These are phyloP conservation scores for Penicillium sp. DNA, from an alignment of 2,329 filamentous ascomycete genomes.

Conservation along the genomic window DNA sequence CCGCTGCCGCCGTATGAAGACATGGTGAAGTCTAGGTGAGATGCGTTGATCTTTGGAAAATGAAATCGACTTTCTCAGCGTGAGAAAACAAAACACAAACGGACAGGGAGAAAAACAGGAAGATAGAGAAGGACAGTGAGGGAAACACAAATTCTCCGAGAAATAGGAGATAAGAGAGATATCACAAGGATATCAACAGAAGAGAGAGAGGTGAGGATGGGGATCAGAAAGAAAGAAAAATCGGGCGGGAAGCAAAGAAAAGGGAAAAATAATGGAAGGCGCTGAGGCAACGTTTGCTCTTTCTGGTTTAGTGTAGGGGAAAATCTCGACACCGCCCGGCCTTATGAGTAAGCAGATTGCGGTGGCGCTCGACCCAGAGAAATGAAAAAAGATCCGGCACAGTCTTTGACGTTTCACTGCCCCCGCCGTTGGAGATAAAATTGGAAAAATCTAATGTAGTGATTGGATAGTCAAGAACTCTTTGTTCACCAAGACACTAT, in stretches of 20 bases:
- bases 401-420: neutral
- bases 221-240: conserved; percentile 29
- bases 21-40: conserved; percentile 56
- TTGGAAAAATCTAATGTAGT: neutral
- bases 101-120: conserved; percentile 23
- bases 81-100: conserved; percentile 14
- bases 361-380: conserved; percentile 2
- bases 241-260: conserved; percentile 37
- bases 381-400: neutral
- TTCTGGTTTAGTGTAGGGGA: conserved; percentile 32
- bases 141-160: conserved; percentile 23
- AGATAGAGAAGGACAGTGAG: conserved; percentile 26
- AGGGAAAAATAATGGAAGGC: conserved; percentile 31
- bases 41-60: conserved; percentile 16
- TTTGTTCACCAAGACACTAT: neutral
- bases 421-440: neutral
- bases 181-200: conserved; percentile 27
- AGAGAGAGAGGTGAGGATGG: conserved; percentile 26
- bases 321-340: conserved; percentile 16
- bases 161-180: conserved; percentile 25
- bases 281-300: conserved; percentile 32
- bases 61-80: conserved; percentile 10
- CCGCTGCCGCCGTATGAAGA: conserved; percentile 70
- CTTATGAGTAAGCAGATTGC: conserved; percentile 12
- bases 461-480: neutral